Evolutionary conservation across 75 land plant species (phyloP).

Genomic region (Selaginella moellendorffii): DNA sequence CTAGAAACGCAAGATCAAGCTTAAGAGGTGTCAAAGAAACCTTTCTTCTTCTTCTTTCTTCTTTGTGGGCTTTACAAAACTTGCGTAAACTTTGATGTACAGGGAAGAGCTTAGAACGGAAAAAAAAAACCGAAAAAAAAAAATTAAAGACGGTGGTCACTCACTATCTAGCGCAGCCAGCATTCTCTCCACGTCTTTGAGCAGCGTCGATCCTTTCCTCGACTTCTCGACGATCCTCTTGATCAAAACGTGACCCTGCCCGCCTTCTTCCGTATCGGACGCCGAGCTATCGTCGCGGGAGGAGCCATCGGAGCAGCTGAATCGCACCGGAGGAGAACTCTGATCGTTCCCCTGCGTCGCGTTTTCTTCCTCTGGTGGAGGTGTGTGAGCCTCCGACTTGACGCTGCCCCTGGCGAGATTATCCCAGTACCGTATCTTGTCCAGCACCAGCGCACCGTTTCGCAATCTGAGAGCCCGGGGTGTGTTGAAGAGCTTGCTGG

Average conservation of each 20-base stretch:
- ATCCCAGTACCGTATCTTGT: conserved; percentile 23
- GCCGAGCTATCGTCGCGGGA: conserved; percentile 10
- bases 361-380: too few relatives aligned
- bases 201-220: conserved; percentile 46
- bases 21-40: too few relatives aligned
- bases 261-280: conserved; percentile 25
- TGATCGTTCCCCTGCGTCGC: too few relatives aligned
- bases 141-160: neutral
- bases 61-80: too few relatives aligned
- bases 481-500: neutral
- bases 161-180: conserved; percentile 24
- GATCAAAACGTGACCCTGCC: conserved; percentile 34
- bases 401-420: neutral
- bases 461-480: neutral
- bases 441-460: conserved; percentile 17
- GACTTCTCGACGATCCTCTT: conserved; percentile 63
- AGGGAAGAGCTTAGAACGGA: too few relatives aligned
- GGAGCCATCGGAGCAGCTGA: neutral
- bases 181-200: conserved; percentile 39
- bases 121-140: neutral
- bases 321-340: neutral
- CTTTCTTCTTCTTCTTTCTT: too few relatives aligned
- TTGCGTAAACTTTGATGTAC: too few relatives aligned
- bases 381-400: too few relatives aligned
- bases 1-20: too few relatives aligned